phyloP scores from a whole-genome alignment of 78 protist genomes.

The Creolimax fragrantissima region DNA sequence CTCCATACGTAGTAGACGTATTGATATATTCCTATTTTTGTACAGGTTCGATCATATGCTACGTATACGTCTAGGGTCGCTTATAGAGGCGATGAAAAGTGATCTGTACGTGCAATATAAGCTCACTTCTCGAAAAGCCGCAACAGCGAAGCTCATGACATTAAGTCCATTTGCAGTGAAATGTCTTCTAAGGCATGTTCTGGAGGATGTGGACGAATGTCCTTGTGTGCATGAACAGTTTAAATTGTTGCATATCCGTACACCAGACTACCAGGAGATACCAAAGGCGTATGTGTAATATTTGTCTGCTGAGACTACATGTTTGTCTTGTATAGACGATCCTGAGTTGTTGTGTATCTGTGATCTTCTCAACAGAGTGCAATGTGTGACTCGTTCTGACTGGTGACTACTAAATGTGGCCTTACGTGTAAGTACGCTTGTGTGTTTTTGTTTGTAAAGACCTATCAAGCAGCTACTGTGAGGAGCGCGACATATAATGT shows the following conservation, averaged over 20 bases:
- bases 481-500: too few species aligned
- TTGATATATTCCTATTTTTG: too few species aligned
- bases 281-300: neutral
- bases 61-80: neutral
- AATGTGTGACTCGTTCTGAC: too few species aligned
- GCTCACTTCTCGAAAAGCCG: neutral
- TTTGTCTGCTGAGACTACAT: too few species aligned
- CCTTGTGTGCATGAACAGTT: neutral
- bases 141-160: neutral
- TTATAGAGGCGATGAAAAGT: neutral
- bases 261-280: neutral
- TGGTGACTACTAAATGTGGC: too few species aligned
- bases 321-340: too few species aligned
- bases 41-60: neutral
- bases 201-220: neutral
- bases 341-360: too few species aligned
- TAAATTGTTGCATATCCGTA: neutral
- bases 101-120: neutral
- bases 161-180: neutral
- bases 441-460: too few species aligned
- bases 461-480: too few species aligned
- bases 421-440: too few species aligned
- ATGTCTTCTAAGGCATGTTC: neutral
- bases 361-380: too few species aligned
- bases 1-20: too few species aligned